phyloP scores from a whole-genome alignment of 352 stramenopile genomes.

The Phytopythium aichiense region DNA sequence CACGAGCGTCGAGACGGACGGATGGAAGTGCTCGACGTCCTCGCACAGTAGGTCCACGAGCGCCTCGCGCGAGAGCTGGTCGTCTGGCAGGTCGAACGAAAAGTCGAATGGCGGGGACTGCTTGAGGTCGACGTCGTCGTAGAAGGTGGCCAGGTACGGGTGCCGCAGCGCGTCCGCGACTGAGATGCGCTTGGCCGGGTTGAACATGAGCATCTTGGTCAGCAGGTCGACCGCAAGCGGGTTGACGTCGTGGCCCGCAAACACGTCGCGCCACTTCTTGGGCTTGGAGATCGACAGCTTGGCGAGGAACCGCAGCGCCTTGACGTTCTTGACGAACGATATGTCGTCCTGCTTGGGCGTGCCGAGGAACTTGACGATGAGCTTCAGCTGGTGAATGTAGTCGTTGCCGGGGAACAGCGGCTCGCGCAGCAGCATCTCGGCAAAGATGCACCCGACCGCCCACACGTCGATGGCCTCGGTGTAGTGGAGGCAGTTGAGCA shows the following conservation, averaged over 20 bases:
- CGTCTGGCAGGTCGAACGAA: constrained; percentile 60
- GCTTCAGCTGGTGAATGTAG: constrained; percentile 81
- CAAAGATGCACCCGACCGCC: constrained; percentile 98
- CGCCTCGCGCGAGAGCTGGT: constrained; percentile 56
- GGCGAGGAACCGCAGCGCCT: constrained; percentile 86
- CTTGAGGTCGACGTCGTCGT: constrained; percentile 64
- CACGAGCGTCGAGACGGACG: constrained; percentile 18
- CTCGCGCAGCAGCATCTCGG: constrained; percentile 95
- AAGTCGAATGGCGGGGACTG: constrained; percentile 48
- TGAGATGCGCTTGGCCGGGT: constrained; percentile 69
- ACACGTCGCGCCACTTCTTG: constrained; percentile 62
- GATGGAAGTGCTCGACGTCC: constrained; percentile 61
- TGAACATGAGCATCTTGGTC: constrained; percentile 66
- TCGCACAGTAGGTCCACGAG: constrained; percentile 54
- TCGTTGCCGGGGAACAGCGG: constrained; percentile 92
- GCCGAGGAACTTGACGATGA: constrained; percentile 71
- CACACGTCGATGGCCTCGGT: constrained; percentile 92
- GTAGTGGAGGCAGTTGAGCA: constrained; percentile 96
- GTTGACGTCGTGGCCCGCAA: constrained; percentile 36
- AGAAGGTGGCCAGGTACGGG: constrained; percentile 84
- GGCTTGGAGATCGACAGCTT: constrained; percentile 71
- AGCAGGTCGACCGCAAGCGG: constrained; percentile 56
- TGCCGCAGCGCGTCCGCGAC: constrained; percentile 51
- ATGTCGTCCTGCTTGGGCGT: constrained; percentile 77
- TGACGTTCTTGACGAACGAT: constrained; percentile 87